These are phyloP conservation scores for Emmonsia crescens DNA, from an alignment of 2,329 filamentous ascomycete species.

Conservation along the genomic window DNA sequence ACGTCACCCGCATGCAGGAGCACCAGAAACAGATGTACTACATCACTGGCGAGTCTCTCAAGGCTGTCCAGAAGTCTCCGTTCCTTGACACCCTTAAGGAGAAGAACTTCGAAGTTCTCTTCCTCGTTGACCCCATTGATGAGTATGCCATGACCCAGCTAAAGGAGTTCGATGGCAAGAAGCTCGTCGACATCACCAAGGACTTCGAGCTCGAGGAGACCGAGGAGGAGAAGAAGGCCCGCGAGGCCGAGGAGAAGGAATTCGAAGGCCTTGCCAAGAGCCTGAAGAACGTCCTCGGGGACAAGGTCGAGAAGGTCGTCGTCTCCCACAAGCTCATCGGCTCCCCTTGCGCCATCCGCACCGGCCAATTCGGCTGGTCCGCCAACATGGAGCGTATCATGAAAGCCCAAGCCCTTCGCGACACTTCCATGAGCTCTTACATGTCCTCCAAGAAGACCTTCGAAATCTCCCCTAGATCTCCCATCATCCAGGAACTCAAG, in stretches of 20 bases:
- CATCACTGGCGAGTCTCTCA: slow-evolving; percentile 99
- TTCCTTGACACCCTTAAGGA: slow-evolving; percentile 98
- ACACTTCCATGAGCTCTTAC: slow-evolving; percentile 99
- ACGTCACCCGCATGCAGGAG: slow-evolving; percentile 98
- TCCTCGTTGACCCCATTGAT: slow-evolving; percentile 98
- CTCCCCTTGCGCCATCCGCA: slow-evolving; percentile 96
- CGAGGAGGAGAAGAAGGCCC: slow-evolving; percentile 94
- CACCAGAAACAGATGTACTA: slow-evolving; percentile 99
- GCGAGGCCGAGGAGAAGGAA: slow-evolving; percentile 97
- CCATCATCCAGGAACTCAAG: slow-evolving; percentile 98
- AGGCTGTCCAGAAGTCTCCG: slow-evolving; percentile 94
- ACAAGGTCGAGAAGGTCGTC: slow-evolving; percentile 99
- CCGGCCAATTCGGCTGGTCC: slow-evolving; percentile 98
- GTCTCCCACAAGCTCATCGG: slow-evolving; percentile 95
- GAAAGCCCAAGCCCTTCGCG: slow-evolving; percentile 99
- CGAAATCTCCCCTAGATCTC: slow-evolving; percentile 97
- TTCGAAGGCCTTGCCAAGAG: slow-evolving; percentile 89
- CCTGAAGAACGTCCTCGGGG: slow-evolving; percentile 97
- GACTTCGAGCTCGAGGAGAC: slow-evolving; percentile 99
- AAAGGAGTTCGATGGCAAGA: slow-evolving; percentile 99
- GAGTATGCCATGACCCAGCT: slow-evolving; percentile 99
- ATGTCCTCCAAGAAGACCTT: slow-evolving; percentile 99
- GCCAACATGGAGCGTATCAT: slow-evolving; percentile 99
- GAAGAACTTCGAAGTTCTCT: slow-evolving; percentile 99
- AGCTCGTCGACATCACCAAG: slow-evolving; percentile 99